A percentile compares a stretch with the other conserved stretches of the same genome.
Evolutionary conservation across 2,329 filamentous ascomycete species (phyloP).

Genomic region (Aspergillus proliferans): DNA sequence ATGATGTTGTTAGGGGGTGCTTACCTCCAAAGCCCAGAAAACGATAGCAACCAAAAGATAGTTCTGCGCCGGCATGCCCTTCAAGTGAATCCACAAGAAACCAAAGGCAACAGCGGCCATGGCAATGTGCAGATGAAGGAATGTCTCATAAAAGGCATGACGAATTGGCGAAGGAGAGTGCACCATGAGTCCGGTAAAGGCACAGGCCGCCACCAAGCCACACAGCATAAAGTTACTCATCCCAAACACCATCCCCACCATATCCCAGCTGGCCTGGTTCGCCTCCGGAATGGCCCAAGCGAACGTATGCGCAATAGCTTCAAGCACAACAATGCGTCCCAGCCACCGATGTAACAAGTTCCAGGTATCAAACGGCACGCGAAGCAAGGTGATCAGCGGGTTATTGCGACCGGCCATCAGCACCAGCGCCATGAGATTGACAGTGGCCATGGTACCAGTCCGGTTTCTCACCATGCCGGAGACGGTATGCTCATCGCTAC

Average conservation of each 20-base stretch:
- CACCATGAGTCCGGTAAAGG: constrained; percentile 61
- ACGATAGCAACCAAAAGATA: constrained; percentile 68
- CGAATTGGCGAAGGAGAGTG: constrained; percentile 72
- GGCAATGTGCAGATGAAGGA: constrained; percentile 78
- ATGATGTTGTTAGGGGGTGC: not conserved
- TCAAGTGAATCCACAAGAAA: constrained; percentile 73
- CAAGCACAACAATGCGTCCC: constrained; percentile 63
- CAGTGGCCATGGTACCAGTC: constrained; percentile 35
- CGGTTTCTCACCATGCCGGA: constrained; percentile 40
- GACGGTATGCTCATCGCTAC: constrained; percentile 24
- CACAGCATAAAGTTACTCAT: constrained; percentile 30
- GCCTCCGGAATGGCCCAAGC: constrained; percentile 70
- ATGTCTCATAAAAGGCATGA: constrained; percentile 96
- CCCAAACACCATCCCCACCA: constrained; percentile 23
- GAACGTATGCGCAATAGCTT: constrained; percentile 63
- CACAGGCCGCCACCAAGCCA: constrained; percentile 43
- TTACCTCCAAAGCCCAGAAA: constrained; percentile 68
- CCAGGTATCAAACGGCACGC: constrained; percentile 39
- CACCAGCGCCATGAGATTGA: constrained; percentile 40
- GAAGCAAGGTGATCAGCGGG: constrained; percentile 37
- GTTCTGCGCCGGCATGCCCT: constrained; percentile 61
- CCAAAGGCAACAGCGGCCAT: constrained; percentile 63
- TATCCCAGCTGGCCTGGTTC: constrained; percentile 33
- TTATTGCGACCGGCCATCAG: constrained; percentile 40
- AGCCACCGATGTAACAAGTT: constrained; percentile 70